Base-by-base conservation (phyloP, 2,329 filamentous ascomycete species). In the Monosporascus sp. region DNA sequence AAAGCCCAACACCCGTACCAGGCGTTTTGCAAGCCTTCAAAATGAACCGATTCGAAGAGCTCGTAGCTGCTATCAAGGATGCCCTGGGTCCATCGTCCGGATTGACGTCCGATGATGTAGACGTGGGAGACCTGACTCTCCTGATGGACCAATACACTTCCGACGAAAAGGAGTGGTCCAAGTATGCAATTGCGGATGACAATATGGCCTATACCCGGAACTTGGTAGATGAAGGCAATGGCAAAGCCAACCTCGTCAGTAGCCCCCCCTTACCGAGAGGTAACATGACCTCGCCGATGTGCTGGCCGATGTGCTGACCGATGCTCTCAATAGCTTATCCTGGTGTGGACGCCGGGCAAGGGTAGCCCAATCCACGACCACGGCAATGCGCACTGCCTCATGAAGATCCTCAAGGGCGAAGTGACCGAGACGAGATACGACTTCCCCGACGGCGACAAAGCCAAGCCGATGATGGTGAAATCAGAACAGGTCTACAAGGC, bases 291-390 rank as follows among this genome's bases (percentile, higher is more conserved):
- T 37, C 22, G 44, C 47, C 48, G 48, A 39, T 15, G 38, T 57
- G 55, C 62, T 67, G 52, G 44, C 47, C 48, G 48, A 39, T 15
- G 38, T 57, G 55, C 62, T 67, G 52, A 67, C 51, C 39, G 6
- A 49, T n/a, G n/a, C 37, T 17, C 38, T 47, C 46, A 63, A 49
- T 68, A 93, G 88, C 81, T 96, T 57, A 83, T 96, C 48, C 82
- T 96, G 41, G 91, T 96, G 39, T 97, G 92, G 92, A 87, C 85
- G 17, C 91, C 92, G 0, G 88, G 88, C 50, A 90, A 90, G 72
- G 82, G 82, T 38, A 93, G 88, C 63, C 86, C 88, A 11, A 90
- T 97, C 66, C 92, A 97, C 67, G 92, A 97, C 69, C 88, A 90
- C 70, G 87, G 86, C 66, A 89, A 93, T 57, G 89, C 91, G 39